Evolutionary conservation across 1,284 basidiomycete species (phyloP), one percentile per base, ranked within the genome.

Genomic region (Cryptococcus floricola): DNA sequence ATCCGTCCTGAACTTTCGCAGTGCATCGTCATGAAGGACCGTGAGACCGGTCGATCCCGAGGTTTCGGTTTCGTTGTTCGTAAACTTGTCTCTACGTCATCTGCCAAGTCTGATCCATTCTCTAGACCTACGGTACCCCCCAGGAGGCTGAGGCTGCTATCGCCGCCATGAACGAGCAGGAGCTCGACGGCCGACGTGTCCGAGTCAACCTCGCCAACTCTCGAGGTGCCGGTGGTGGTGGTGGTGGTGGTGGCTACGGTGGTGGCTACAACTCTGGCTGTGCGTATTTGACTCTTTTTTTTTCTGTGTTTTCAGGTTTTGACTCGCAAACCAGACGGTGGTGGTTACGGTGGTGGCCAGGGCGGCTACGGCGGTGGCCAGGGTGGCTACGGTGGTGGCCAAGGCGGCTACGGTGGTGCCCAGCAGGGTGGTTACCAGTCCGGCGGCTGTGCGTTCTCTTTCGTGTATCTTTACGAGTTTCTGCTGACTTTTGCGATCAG

Each of bases 11-110:
- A 52, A 44, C 45, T 48, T 52, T 52, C 52, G 42, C 64, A 92
- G 89, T 88, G 87, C 69, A 90, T 92, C 78, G 92, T 96, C 80
- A 95, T 95, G 92, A 89, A 91, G 81, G 93, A 96, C 81, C 90
- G 92, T 73, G 92, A 95, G 76, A 95, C 93, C 63, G 89, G 91
- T 66, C 90, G 92, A 74, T 95, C 92, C 67, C 90, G 93, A 72
- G 91, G 93, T 74, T 97, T 97, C 77, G 93, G 93, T 62, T 96
- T 96, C 78, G 92, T 97, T 67, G 75, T 77, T 59, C 53, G 74
- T 76, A 54, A 1, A 58, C 53, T 27, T 58, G 34, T 55, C 19
- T 48, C 10, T 9, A 10, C 18, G 9, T 47, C 12, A 13, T 14
- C 23, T 23, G 13, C 37, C n/a, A n/a, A 34, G 1, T 42, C 48